These are phyloP conservation scores for Pogostemon cablin DNA, from an alignment of 257 asterid genomes.

Conservation along the genomic window DNA sequence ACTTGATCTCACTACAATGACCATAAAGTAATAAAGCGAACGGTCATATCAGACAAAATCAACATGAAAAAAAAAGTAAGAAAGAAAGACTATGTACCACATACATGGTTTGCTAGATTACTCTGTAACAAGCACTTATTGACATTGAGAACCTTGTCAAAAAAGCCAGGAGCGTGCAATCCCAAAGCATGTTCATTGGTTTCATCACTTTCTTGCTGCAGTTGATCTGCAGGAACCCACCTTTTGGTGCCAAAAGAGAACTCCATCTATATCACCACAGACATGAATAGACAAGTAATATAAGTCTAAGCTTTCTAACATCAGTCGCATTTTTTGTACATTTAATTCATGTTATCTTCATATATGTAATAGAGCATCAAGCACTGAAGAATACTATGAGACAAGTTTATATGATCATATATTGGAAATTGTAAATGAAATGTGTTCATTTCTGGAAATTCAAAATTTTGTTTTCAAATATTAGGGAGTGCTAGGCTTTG, in stretches of 20 bases:
- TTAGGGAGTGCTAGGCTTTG: background rate
- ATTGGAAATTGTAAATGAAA: slow-evolving; percentile 10
- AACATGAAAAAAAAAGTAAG: background rate
- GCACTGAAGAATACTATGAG: slow-evolving; percentile 12
- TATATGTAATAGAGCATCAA: slow-evolving; percentile 14
- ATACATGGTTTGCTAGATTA: slow-evolving; percentile 78
- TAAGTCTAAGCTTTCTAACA: slow-evolving; percentile 10
- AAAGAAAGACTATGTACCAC: slow-evolving; percentile 5
- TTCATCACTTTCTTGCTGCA: slow-evolving; percentile 53
- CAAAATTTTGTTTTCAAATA: background rate
- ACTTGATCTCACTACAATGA: slow-evolving; percentile 13
- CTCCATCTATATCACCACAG: slow-evolving; percentile 71
- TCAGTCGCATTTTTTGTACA: slow-evolving; percentile 14
- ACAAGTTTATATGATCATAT: slow-evolving; percentile 10
- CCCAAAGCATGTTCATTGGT: slow-evolving; percentile 70
- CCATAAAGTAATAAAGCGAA: background rate
- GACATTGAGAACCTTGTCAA: slow-evolving; percentile 85
- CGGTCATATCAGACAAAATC: slow-evolving; percentile 17
- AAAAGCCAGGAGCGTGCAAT: slow-evolving; percentile 94
- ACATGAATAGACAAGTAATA: slow-evolving; percentile 15
- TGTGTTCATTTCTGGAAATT: background rate
- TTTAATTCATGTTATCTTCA: slow-evolving; percentile 22
- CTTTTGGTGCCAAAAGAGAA: slow-evolving; percentile 84
- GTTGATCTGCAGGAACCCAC: slow-evolving; percentile 78
- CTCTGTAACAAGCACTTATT: slow-evolving; percentile 83